Evolutionary conservation across 2,329 filamentous ascomycete genomes (phyloP), one percentile per base, ranked within the genome.

Genomic region (Laburnicola sp.): DNA sequence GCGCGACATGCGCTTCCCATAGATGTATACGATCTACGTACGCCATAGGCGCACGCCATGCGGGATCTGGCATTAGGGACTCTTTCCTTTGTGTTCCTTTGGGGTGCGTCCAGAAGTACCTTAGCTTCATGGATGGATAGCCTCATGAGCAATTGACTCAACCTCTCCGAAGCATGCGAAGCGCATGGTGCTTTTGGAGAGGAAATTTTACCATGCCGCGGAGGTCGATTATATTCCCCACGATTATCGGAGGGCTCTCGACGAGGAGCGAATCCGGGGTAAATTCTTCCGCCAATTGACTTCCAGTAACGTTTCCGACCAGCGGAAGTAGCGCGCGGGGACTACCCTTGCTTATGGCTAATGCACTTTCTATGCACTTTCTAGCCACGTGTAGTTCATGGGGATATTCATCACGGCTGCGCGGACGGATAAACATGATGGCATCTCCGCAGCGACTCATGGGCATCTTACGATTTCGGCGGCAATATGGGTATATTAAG

Each of bases 251-350:
- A 30, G 34, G 34, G 25, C 25, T 16, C 37, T 37, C 6, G 38
- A 40, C 38, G 3, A 28, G 38, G 25, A 40, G 38, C 26, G 34
- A 22, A 10, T 37, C 25, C 27, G 43, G 43, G 36, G 40, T 56
- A 51, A n/a, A n/a, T 58, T 50, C 52, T 27, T 60, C 63, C 63
- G 64, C 63, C 61, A 66, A 66, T 66, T 50, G 50, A 31, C 21
- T 37, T 54, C 51, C 42, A 52, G 50, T 48, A 30, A 26, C n/a
- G n/a, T 32, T 36, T 58, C 44, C 44, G 27, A 30, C 21, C 30
- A 30, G 27, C 8, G 34, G 28, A 26, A 30, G 28, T 30, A 31
- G 22, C 32, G 36, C 32, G 50, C 45, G 51, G 52, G 54, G 55
- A 55, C 59, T 55, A 60, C 41, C 45, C 57, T 49, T 30, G 27